Evolutionary conservation across 768 basidiomycete genomes (phyloP).

Genomic region (Russula virescens): DNA sequence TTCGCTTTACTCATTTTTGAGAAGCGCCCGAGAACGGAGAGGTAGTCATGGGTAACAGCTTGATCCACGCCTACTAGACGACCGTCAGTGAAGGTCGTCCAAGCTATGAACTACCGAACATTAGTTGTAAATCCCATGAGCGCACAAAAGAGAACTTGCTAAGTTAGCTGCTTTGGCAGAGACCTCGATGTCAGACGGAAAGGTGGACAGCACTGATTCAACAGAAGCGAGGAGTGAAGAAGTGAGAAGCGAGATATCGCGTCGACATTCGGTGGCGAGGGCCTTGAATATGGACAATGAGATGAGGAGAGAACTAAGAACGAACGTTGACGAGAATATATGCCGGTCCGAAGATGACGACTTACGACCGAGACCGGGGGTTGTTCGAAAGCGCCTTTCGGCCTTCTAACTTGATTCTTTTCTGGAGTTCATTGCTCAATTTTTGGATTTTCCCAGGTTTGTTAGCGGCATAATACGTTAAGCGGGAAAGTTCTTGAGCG

Average conservation of each 20-base stretch:
- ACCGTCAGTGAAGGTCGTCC: slow-evolving; percentile 89
- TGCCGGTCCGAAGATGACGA: slow-evolving; percentile 21
- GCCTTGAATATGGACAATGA: slow-evolving; percentile 78
- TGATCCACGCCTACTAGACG: slow-evolving; percentile 76
- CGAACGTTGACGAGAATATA: neutral
- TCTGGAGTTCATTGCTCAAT: slow-evolving; percentile 70
- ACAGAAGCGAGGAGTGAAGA: slow-evolving; percentile 63
- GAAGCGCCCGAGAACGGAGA: slow-evolving; percentile 61
- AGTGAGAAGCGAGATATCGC: slow-evolving; percentile 73
- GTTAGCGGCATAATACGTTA: slow-evolving; percentile 85
- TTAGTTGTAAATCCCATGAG: neutral
- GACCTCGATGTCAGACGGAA: slow-evolving; percentile 68
- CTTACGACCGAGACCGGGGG: slow-evolving; percentile 73
- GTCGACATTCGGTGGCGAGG: slow-evolving; percentile 80
- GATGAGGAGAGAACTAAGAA: slow-evolving; percentile 64
- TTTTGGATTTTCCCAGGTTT: slow-evolving; percentile 76
- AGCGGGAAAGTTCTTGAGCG: slow-evolving; percentile 75
- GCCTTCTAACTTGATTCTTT: slow-evolving; percentile 58
- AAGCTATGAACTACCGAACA: slow-evolving; percentile 70
- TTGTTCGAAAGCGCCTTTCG: slow-evolving; percentile 71
- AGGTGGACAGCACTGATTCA: slow-evolving; percentile 46
- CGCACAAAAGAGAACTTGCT: slow-evolving; percentile 41
- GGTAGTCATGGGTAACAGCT: slow-evolving; percentile 60
- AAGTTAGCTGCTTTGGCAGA: slow-evolving; percentile 72
- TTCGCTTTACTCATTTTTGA: slow-evolving; percentile 50